Evolutionary conservation across 148 eudicot species (phyloP), one percentile per base, ranked within the genome.

Genomic region (Amaranthus palmeri): DNA sequence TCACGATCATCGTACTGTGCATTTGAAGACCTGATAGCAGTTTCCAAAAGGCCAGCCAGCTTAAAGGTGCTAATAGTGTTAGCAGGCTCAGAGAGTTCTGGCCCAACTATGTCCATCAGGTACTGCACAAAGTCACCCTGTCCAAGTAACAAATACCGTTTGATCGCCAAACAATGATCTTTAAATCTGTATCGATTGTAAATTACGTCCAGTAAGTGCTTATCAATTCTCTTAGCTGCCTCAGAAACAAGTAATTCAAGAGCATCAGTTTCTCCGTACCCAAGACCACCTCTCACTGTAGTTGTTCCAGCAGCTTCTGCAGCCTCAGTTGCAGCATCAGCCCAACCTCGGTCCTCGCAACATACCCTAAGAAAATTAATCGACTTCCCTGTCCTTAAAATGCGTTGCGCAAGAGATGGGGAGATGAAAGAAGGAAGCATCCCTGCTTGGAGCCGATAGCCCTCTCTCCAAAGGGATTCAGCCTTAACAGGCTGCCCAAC

Each of bases 61-160:
- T 91, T 88, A 69, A 95, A 95, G 44, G 99, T 84, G 81, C 99
- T 95, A 48, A 91, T 95, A 47, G 89, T 88, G 63, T 92, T 91
- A 41, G 99, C 98, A 65, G 99, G 93, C 80, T 95, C 99, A 4
- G 96, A 89, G 54, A 95, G 91, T 75, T 95, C 96, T 6, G 96
- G 93, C 61, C 97, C 97, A 81, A 95, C 96, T 77, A 86, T 89
- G 74, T 95, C 99, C 99, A 95, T 95, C 25, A 95, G 76, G 78
- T 95, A 91, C 77, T 95, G 99, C 77, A 95, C 99, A 83, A 95
- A 95, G 69, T 95, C 99, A 59, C 99, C 99, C 82, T 91, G 97
- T n/a, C 99, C 99, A 43, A 95, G 93, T 69, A 95, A 82, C 78
- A 95, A 77, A 86, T 95, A 95, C 42, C 96, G 86, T 81, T 95